phyloP scores from a whole-genome alignment of 129 eudicot genomes.

The Centrapalus pauciflorus region DNA sequence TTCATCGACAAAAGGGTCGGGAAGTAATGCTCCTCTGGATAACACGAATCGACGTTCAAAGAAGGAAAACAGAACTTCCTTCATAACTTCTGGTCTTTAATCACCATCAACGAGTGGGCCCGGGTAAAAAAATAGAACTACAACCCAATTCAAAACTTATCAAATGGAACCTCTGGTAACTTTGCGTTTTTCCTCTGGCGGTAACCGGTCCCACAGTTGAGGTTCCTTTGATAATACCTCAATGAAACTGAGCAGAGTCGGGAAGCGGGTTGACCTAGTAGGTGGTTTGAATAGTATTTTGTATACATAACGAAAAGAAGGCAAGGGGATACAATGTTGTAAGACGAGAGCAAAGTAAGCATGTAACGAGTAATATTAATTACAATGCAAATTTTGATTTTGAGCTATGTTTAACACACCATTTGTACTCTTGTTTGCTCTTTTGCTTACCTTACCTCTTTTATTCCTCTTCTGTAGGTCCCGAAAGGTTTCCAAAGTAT shows the following conservation, averaged over 20 bases:
- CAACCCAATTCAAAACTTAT: constrained; percentile 59
- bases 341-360: constrained; percentile 63
- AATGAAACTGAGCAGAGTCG: constrained; percentile 43
- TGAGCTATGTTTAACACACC: too few species aligned
- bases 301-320: constrained; percentile 48
- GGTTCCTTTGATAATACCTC: constrained; percentile 52
- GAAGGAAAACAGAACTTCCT: constrained; percentile 62
- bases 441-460: too few species aligned
- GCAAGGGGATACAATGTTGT: constrained; percentile 62
- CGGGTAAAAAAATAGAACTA: constrained; percentile 54
- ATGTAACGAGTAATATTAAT: constrained; percentile 41
- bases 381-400: too few species aligned
- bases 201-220: constrained; percentile 44
- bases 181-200: constrained; percentile 52
- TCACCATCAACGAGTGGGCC: constrained; percentile 37
- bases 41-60: constrained; percentile 52
- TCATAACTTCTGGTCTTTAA: constrained; percentile 58
- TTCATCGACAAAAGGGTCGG: constrained; percentile 77
- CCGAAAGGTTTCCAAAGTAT: too few species aligned
- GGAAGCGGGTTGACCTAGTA: not conserved
- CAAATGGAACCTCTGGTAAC: constrained; percentile 68
- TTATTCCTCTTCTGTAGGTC: too few species aligned
- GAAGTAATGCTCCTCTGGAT: constrained; percentile 86
- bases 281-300: constrained; percentile 28
- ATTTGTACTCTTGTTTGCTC: too few species aligned